These are phyloP conservation scores for Eucalyptus marginata DNA, from an alignment of 345 rosid species.

Conservation along the genomic window DNA sequence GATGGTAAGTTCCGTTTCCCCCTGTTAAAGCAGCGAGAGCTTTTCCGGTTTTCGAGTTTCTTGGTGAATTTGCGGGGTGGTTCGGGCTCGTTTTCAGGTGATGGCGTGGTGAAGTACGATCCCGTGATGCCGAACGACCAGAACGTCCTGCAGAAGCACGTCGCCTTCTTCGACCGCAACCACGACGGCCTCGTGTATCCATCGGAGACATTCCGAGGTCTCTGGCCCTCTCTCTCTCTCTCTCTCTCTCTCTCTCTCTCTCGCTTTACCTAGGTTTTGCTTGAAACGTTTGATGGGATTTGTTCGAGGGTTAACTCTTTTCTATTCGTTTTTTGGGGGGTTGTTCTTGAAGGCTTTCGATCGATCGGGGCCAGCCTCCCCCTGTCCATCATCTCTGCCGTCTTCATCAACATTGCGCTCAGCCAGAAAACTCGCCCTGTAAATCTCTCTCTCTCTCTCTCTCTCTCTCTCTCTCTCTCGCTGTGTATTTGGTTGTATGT, in stretches of 20 bases:
- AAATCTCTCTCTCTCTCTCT: neutral
- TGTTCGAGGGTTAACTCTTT: neutral
- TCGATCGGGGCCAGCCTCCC: slow-evolving; percentile 41
- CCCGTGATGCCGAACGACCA: neutral
- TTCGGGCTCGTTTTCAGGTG: neutral
- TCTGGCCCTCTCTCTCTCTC: neutral
- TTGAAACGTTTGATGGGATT: neutral
- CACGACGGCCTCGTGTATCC: slow-evolving; percentile 73
- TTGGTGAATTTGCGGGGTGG: neutral
- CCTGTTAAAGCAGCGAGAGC: neutral
- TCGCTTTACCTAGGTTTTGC: neutral
- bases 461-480: neutral
- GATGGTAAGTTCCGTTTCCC: neutral
- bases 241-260: neutral
- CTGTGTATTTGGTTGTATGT: neutral
- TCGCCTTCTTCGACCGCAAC: slow-evolving; percentile 68
- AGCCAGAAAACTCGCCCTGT: slow-evolving; percentile 57
- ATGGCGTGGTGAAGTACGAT: neutral
- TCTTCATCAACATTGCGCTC: slow-evolving; percentile 32
- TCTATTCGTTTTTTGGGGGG: neutral
- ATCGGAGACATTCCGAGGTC: slow-evolving; percentile 71
- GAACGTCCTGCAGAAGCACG: slow-evolving; percentile 55
- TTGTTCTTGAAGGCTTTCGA: slow-evolving; percentile 28
- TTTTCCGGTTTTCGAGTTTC: neutral
- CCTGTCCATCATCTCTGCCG: slow-evolving; percentile 13